These are phyloP conservation scores for Candida anutae DNA, from an alignment of 1,139 yeast species.

Conservation along the genomic window DNA sequence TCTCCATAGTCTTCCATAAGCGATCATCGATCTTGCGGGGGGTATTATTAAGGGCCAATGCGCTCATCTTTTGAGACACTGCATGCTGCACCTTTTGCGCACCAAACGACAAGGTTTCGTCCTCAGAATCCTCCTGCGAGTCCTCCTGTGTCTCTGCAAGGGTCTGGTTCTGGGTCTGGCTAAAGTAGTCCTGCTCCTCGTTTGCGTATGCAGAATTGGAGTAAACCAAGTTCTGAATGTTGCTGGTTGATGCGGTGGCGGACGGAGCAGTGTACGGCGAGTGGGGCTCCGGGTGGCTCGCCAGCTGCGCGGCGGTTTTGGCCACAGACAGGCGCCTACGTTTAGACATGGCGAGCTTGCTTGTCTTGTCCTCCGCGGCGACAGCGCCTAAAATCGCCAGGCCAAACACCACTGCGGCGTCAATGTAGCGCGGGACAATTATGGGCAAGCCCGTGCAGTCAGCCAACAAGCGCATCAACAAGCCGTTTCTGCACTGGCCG, in stretches of 20 bases:
- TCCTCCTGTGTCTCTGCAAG: constrained; percentile 8
- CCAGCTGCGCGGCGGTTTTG: not conserved
- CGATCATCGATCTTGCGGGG: constrained; percentile 39
- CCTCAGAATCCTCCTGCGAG: constrained; percentile 31
- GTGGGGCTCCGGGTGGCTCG: constrained; percentile 20
- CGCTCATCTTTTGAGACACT: constrained; percentile 31
- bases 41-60: constrained; percentile 34
- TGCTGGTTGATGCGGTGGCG: constrained; percentile 55
- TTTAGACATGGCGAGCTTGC: constrained; percentile 11
- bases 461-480: constrained; percentile 82
- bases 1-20: constrained; percentile 82
- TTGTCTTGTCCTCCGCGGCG: constrained; percentile 62
- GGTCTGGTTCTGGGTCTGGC: constrained; percentile 18
- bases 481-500: constrained; percentile 90
- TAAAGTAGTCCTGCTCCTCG: constrained; percentile 43
- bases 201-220: constrained; percentile 28
- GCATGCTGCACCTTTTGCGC: constrained; percentile 45
- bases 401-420: constrained; percentile 95
- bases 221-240: constrained; percentile 47
- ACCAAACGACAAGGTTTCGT: constrained; percentile 52
- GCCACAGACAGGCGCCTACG: not conserved
- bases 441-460: constrained; percentile 93
- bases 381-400: constrained; percentile 92
- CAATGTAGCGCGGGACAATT: constrained; percentile 87
- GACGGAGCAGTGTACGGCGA: constrained; percentile 74